Evolutionary conservation across 2,329 filamentous ascomycete species (phyloP).

Genomic region (Nothopassalora personata): DNA sequence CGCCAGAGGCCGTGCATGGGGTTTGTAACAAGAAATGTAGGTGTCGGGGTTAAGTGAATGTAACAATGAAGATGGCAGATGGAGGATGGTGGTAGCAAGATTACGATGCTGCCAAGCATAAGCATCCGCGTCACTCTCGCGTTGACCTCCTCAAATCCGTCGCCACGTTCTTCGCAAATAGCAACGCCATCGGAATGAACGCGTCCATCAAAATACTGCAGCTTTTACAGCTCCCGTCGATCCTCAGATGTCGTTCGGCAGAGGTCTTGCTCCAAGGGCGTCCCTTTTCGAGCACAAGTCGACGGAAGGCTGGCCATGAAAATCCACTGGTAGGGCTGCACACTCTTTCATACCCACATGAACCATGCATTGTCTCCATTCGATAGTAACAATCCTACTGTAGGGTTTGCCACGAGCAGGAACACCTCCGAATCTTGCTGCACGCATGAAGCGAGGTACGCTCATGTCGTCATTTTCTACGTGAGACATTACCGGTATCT

Average conservation of each 20-base stretch:
- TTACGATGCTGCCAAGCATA: background rate
- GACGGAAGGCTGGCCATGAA: conserved; percentile 60
- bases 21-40: no score
- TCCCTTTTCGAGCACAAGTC: conserved; percentile 52
- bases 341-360: background rate
- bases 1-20: no score
- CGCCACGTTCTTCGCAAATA: background rate
- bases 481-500: background rate
- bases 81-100: background rate
- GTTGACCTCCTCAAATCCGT: background rate
- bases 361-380: background rate
- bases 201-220: background rate
- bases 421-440: conserved; percentile 57
- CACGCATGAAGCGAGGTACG: conserved; percentile 62
- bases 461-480: background rate
- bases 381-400: background rate
- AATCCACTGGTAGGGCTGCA: conserved; percentile 67
- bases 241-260: conserved; percentile 6
- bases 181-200: background rate
- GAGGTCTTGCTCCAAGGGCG: conserved; percentile 26
- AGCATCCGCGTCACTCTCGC: background rate
- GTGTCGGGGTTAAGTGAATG: no score
- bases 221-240: conserved; percentile 8
- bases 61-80: no score
- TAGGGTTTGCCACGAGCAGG: conserved; percentile 80